A percentile compares a stretch with the other conserved stretches of the same genome.
phyloP scores from a whole-genome alignment of 176 grass and related monocot genomes.

The barley (Hordeum vulgare) region DNA sequence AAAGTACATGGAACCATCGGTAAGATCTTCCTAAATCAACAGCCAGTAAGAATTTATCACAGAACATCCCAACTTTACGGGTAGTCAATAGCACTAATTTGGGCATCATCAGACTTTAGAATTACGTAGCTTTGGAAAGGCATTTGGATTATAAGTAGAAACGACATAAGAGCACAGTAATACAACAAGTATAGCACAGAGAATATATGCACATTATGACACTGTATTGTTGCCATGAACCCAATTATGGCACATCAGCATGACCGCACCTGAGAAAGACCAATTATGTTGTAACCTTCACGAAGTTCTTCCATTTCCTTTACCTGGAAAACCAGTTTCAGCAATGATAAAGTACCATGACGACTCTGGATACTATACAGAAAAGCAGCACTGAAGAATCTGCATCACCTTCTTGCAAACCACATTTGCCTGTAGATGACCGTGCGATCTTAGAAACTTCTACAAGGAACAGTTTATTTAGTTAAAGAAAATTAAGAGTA shows the following conservation, averaged over 20 bases:
- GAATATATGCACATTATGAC: neutral
- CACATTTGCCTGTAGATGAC: constrained; percentile 52
- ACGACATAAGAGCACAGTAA: neutral
- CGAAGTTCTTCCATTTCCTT: constrained; percentile 79
- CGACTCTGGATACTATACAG: constrained; percentile 11
- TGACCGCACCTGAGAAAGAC: constrained; percentile 78
- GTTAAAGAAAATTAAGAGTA: neutral
- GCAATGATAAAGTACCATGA: constrained; percentile 26
- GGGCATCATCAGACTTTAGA: neutral
- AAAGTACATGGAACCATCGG: neutral
- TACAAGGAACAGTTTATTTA: constrained; percentile 7
- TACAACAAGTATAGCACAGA: neutral
- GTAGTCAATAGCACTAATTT: neutral
- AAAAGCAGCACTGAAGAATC: constrained; percentile 21
- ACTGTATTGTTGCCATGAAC: neutral
- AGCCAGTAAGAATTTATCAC: neutral
- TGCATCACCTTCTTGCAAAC: constrained; percentile 86
- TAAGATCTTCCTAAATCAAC: neutral
- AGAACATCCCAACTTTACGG: neutral
- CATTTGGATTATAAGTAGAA: neutral
- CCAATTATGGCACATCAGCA: constrained; percentile 12
- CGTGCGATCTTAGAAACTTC: neutral
- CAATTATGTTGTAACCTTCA: constrained; percentile 81
- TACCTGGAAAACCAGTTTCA: constrained; percentile 64
- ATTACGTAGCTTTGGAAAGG: neutral